Conservation (phyloP, 2,329 filamentous ascomycete species). For the Aspergillus sp. region DNA sequence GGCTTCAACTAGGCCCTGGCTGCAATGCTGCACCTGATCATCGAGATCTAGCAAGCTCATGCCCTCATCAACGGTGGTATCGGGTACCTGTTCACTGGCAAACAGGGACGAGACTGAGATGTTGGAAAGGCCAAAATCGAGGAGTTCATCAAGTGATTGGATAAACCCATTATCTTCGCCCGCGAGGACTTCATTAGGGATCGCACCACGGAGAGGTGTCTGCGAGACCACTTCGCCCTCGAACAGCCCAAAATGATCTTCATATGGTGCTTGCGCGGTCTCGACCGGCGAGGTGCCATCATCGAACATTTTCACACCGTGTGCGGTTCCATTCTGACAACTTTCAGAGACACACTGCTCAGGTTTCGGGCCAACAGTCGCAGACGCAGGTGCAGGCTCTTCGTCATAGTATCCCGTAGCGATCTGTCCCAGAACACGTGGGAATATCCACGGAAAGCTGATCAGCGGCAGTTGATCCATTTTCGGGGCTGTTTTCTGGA, state of each 20-base stretch:
- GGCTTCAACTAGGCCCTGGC: not conserved
- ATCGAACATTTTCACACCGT: too few relatives aligned
- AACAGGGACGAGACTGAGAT: not conserved
- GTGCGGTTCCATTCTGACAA: not conserved
- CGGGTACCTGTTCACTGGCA: not conserved
- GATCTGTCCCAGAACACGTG: slow-evolving; percentile 67
- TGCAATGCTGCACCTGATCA: not conserved
- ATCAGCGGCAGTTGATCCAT: slow-evolving; percentile 69
- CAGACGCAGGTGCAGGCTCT: slow-evolving; percentile 4
- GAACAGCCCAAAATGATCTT: slow-evolving; percentile 18
- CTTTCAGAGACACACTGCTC: not conserved
- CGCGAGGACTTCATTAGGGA: not conserved
- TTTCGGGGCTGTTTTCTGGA: slow-evolving; percentile 11
- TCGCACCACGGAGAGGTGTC: not conserved
- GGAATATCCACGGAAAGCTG: slow-evolving; percentile 91
- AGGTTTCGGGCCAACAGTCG: not conserved
- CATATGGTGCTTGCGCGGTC: not conserved
- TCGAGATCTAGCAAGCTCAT: slow-evolving; percentile 15
- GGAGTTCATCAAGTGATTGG: slow-evolving; percentile 17
- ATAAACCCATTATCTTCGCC: not conserved
- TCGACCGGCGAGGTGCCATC: too few relatives aligned
- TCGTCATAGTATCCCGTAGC: slow-evolving; percentile 47
- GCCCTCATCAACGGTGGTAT: not conserved
- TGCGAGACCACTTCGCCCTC: not conserved
- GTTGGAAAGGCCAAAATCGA: slow-evolving; percentile 18